phyloP scores from a whole-genome alignment of 164 flowering plant genomes.

The Magnolia changhungtana region DNA sequence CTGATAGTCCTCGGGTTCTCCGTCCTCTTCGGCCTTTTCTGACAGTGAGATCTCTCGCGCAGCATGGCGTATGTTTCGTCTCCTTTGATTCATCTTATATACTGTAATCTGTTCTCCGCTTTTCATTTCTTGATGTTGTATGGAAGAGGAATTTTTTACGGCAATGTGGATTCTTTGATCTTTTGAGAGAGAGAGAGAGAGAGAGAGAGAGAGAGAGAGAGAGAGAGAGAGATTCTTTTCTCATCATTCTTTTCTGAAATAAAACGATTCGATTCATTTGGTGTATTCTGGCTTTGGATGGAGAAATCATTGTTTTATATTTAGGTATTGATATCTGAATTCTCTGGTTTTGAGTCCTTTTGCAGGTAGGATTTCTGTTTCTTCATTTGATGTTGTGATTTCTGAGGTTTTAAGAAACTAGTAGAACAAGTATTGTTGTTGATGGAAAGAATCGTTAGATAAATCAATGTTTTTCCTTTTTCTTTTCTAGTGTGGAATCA shows the following conservation, averaged over 20 bases:
- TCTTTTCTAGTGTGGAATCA: neutral
- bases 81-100: neutral
- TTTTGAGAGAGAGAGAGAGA: too few species aligned
- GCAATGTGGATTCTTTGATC: too few species aligned
- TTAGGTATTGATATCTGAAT: neutral
- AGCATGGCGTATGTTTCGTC: neutral
- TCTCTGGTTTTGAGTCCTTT: neutral
- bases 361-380: neutral
- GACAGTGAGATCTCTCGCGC: neutral
- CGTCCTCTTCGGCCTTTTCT: constrained; percentile 23
- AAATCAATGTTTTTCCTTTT: too few species aligned
- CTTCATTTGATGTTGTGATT: neutral
- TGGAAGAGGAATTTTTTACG: neutral
- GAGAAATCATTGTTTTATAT: neutral
- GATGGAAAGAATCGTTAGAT: neutral
- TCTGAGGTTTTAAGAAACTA: too few species aligned
- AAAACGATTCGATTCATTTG: neutral
- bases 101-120: neutral
- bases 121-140: neutral
- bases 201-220: too few species aligned
- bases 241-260: neutral
- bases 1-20: constrained; percentile 49
- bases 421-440: neutral
- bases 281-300: neutral
- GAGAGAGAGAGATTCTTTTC: neutral